These are phyloP conservation scores for Tricholoma flavovirens DNA, from an alignment of 768 basidiomycete species.

Conservation along the genomic window DNA sequence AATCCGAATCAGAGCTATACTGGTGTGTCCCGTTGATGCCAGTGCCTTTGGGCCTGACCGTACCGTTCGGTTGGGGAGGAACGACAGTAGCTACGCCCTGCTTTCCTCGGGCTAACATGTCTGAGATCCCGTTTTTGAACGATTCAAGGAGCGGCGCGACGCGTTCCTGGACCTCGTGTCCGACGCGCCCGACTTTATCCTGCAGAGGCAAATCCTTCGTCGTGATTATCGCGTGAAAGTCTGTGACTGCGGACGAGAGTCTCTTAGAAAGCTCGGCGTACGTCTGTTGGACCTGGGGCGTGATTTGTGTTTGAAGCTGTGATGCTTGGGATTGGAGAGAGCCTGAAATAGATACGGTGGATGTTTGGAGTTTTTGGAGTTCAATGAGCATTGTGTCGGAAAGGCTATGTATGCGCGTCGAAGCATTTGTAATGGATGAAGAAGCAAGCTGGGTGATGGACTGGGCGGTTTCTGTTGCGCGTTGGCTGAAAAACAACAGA, in stretches of 20 bases:
- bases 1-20: not conserved
- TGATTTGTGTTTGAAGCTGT: constrained; percentile 41
- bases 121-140: constrained; percentile 36
- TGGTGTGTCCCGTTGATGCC: not conserved
- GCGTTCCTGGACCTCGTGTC: constrained; percentile 52
- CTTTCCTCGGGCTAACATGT: constrained; percentile 28
- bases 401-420: constrained; percentile 51
- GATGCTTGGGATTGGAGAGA: constrained; percentile 35
- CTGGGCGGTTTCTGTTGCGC: constrained; percentile 62
- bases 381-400: constrained; percentile 64
- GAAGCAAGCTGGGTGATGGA: constrained; percentile 56
- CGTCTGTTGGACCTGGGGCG: constrained; percentile 53
- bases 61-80: not conserved
- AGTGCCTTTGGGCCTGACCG: not conserved
- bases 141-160: constrained; percentile 58
- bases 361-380: constrained; percentile 59
- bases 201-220: constrained; percentile 50
- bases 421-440: constrained; percentile 48
- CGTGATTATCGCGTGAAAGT: constrained; percentile 49
- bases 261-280: constrained; percentile 46
- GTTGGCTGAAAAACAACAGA: constrained; percentile 42
- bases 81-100: not conserved
- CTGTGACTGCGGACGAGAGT: constrained; percentile 41
- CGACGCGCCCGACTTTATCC: constrained; percentile 56
- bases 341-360: constrained; percentile 45